Conservation (phyloP, 1,284 basidiomycete species). For the Leccinum cinnamomeum region DNA sequence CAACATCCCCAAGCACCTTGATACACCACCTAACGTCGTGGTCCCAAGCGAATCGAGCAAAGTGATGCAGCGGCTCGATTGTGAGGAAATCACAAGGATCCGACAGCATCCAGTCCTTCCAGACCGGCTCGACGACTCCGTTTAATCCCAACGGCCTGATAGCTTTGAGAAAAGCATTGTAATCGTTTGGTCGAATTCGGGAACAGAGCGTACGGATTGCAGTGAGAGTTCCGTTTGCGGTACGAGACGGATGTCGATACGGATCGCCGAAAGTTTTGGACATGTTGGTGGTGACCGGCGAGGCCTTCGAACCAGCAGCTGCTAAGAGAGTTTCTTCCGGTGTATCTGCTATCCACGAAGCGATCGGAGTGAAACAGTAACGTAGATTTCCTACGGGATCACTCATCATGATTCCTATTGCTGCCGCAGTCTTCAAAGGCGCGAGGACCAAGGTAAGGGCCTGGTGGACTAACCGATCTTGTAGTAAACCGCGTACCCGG, state of each 20-base stretch:
- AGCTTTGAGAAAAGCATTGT: background rate
- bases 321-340: background rate
- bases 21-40: background rate
- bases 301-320: background rate
- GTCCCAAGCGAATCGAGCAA: background rate
- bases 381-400: background rate
- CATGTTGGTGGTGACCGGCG: background rate
- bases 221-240: background rate
- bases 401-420: background rate
- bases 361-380: background rate
- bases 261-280: background rate
- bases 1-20: background rate
- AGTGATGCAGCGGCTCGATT: background rate
- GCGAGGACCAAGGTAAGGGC: background rate
- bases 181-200: background rate
- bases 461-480: background rate
- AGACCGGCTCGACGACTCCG: background rate
- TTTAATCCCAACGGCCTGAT: background rate
- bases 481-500: background rate
- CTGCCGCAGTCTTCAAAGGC: background rate
- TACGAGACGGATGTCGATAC: background rate
- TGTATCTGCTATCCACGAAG: background rate
- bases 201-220: background rate
- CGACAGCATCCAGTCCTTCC: background rate
- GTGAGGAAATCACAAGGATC: background rate